Evolutionary conservation across 306 rosid genomes (phyloP).

Genomic region (Quercus rubra): DNA sequence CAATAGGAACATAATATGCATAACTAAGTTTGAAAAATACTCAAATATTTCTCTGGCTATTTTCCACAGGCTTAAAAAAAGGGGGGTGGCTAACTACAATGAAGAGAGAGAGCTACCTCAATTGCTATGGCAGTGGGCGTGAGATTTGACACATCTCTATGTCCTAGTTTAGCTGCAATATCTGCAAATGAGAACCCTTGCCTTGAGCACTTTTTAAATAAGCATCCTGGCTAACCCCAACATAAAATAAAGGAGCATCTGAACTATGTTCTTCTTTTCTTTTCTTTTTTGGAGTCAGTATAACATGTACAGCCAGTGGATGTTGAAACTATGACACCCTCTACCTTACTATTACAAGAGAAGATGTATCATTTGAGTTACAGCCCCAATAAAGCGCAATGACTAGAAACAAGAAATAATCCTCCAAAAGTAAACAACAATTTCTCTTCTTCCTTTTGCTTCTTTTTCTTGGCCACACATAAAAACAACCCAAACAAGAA

Average conservation of each 20-base stretch:
- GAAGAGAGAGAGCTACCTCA: conserved; percentile 54
- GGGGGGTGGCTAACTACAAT: not conserved
- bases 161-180: conserved; percentile 67
- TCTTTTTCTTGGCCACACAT: not conserved
- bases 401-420: not conserved
- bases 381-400: not conserved
- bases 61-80: too few relatives aligned
- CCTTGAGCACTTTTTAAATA: not conserved
- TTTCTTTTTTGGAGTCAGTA: too few relatives aligned
- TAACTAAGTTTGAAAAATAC: conserved; percentile 3
- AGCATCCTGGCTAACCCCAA: not conserved
- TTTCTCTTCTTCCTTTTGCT: not conserved
- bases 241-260: not conserved
- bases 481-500: not conserved
- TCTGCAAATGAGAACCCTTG: conserved; percentile 39
- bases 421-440: not conserved
- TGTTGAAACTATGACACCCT: too few relatives aligned
- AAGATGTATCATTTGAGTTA: too few relatives aligned
- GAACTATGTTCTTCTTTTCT: too few relatives aligned
- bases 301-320: too few relatives aligned
- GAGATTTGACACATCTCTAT: conserved; percentile 54
- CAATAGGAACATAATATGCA: not conserved
- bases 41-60: too few relatives aligned
- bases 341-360: not conserved
- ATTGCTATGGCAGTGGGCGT: conserved; percentile 76